Evolutionary conservation across 2,329 filamentous ascomycete genomes (phyloP).

Genomic region (Ophiostoma sp.): DNA sequence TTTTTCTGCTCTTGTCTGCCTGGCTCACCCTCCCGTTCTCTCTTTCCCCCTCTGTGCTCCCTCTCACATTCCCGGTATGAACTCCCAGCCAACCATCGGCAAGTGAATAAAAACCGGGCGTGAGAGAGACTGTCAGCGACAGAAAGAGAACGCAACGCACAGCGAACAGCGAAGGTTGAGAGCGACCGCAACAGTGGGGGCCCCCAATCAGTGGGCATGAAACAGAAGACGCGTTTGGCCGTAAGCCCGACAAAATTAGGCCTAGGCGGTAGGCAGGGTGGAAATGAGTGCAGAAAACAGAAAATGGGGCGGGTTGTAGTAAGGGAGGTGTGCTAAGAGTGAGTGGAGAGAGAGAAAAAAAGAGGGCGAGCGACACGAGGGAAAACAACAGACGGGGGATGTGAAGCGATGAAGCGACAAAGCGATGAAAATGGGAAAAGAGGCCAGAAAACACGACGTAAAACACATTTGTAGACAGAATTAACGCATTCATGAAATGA

Average conservation of each 20-base stretch:
- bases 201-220: constrained; percentile 25
- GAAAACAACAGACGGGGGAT: neutral
- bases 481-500: neutral
- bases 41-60: neutral
- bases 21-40: neutral
- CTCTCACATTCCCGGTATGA: neutral
- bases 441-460: constrained; percentile 26
- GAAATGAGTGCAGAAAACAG: constrained; percentile 20
- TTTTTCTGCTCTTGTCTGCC: neutral
- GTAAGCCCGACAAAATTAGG: constrained; percentile 23
- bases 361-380: neutral
- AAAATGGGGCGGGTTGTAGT: constrained; percentile 1
- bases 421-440: neutral
- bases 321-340: neutral
- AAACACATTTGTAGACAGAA: constrained; percentile 6
- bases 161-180: constrained; percentile 10
- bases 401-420: neutral
- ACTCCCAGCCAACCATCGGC: constrained; percentile 22
- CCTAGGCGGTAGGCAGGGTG: constrained; percentile 20
- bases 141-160: neutral
- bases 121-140: neutral
- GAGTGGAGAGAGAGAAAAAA: neutral
- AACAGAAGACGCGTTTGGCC: constrained; percentile 30
- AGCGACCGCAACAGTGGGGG: constrained; percentile 24
- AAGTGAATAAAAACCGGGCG: constrained; percentile 8